Conservation (phyloP, 2,329 filamentous ascomycete species). For the Trichoderma cornu-damae region DNA sequence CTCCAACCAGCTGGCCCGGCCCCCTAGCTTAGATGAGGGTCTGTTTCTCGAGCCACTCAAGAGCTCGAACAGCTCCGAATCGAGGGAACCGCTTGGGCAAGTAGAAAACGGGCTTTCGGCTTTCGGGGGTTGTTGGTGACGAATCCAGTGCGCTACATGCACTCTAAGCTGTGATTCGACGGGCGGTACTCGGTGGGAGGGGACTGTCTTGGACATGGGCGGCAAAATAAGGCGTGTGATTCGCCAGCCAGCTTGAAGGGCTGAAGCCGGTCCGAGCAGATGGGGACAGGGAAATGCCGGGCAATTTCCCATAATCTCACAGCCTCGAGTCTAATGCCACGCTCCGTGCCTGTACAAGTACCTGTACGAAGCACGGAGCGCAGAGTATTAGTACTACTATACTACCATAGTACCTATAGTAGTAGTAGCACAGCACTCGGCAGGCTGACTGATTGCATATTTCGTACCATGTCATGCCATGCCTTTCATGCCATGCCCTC, state of each 20-base stretch:
- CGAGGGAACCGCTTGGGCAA: conserved; percentile 7
- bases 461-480: no score
- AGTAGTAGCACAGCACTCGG: no score
- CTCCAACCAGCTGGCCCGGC: neutral
- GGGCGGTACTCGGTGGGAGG: conserved; percentile 5
- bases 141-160: neutral
- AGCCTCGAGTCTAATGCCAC: no score
- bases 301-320: neutral
- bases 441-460: no score
- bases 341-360: no score
- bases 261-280: neutral
- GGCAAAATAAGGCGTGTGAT: conserved; percentile 22
- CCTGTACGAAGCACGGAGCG: no score
- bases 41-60: conserved; percentile 12
- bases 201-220: conserved; percentile 20
- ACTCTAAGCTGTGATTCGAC: conserved; percentile 20
- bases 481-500: no score
- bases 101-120: neutral
- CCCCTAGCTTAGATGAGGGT: neutral
- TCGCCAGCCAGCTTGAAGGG: conserved; percentile 12
- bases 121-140: conserved; percentile 16
- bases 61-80: conserved; percentile 6
- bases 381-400: no score
- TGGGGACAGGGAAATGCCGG: neutral
- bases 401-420: no score